These are phyloP conservation scores for Cercospora sp. DNA, from an alignment of 2,329 filamentous ascomycete species.

Conservation along the genomic window DNA sequence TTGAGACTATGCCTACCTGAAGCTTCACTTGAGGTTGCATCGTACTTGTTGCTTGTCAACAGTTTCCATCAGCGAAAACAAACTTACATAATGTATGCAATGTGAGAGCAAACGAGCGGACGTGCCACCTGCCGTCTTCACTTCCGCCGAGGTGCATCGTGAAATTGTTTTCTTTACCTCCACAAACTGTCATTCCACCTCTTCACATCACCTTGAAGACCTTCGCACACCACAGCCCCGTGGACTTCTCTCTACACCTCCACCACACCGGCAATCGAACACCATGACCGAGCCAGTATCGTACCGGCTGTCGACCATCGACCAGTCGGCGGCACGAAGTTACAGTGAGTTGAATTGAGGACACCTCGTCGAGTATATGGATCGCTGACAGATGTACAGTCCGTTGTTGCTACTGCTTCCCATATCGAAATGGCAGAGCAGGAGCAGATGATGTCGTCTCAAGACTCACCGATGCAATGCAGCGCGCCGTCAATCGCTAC, in stretches of 20 bases:
- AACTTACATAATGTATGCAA: background rate
- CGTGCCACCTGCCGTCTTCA: background rate
- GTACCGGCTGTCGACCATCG: conserved; percentile 29
- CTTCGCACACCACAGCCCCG: background rate
- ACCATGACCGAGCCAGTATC: conserved; percentile 20
- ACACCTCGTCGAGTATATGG: background rate
- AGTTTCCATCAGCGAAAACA: background rate
- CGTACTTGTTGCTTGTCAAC: background rate
- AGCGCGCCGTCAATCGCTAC: conserved; percentile 23
- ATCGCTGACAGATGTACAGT: background rate
- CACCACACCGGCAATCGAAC: background rate
- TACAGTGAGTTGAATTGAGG: conserved; percentile 19
- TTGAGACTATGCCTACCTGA: background rate
- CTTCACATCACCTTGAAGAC: background rate
- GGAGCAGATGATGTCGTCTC: conserved; percentile 2
- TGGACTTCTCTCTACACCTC: background rate
- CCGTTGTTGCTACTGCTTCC: conserved; percentile 28
- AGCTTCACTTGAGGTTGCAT: background rate
- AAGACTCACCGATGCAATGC: conserved; percentile 16
- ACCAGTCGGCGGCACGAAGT: conserved; percentile 19
- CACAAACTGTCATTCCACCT: background rate
- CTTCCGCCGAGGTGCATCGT: background rate
- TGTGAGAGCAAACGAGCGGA: background rate
- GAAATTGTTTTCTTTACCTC: background rate
- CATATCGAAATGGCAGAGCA: conserved; percentile 12